phyloP scores from a whole-genome alignment of 2,329 filamentous ascomycete genomes.

The Pseudogymnoascus sp. region DNA sequence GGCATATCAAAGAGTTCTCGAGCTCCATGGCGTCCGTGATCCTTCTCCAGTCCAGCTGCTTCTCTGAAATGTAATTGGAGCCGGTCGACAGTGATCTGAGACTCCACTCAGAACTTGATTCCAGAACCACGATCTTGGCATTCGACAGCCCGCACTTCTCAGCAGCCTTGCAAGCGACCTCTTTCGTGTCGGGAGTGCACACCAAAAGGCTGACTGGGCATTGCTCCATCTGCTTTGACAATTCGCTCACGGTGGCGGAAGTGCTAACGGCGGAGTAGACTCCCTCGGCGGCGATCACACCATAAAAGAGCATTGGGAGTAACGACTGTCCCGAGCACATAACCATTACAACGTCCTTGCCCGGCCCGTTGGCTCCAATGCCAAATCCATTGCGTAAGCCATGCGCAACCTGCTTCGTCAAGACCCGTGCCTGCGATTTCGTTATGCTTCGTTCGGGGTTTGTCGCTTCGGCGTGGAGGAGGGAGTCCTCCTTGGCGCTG shows the following conservation, averaged over 20 bases:
- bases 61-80: conserved; percentile 36
- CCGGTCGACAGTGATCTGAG: conserved; percentile 59
- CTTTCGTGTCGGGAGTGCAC: conserved; percentile 57
- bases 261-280: conserved; percentile 73
- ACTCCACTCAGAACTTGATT: conserved; percentile 39
- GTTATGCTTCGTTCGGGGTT: conserved; percentile 48
- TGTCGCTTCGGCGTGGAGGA: conserved; percentile 51
- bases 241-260: conserved; percentile 59
- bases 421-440: conserved; percentile 40
- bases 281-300: conserved; percentile 69
- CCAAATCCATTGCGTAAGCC: conserved; percentile 47
- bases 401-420: conserved; percentile 47
- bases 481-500: conserved; percentile 38
- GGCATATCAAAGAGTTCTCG: conserved; percentile 48
- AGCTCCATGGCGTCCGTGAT: conserved; percentile 52
- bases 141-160: conserved; percentile 45
- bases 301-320: conserved; percentile 60
- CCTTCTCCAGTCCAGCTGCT: conserved; percentile 46
- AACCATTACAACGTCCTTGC: conserved; percentile 47
- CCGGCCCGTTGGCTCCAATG: conserved; percentile 42
- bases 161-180: conserved; percentile 50
- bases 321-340: conserved; percentile 51
- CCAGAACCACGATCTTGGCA: conserved; percentile 57
- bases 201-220: conserved; percentile 58
- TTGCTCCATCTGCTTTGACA: conserved; percentile 69